These are phyloP conservation scores for Backusella luteola DNA, from an alignment of 192 early-diverging fungal genomes.

Conservation along the genomic window DNA sequence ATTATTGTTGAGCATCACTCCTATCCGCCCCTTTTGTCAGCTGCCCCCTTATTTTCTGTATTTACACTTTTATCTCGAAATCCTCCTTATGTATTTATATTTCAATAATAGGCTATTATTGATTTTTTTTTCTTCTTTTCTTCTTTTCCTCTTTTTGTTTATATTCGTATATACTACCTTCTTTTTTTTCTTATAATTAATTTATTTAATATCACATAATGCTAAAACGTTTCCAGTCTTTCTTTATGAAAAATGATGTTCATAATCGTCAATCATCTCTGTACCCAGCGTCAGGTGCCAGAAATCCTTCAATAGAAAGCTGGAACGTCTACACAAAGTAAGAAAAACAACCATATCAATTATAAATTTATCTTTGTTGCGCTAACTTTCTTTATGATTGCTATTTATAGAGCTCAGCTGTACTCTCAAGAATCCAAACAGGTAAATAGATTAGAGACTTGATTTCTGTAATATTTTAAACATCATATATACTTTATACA, in stretches of 20 bases:
- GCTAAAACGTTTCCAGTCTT: constrained; percentile 9
- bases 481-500: neutral
- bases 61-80: neutral
- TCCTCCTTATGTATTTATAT: constrained; percentile 1
- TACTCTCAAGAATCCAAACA: constrained; percentile 16
- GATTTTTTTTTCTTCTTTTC: neutral
- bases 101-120: neutral
- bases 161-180: neutral
- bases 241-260: neutral
- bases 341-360: neutral
- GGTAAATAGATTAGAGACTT: neutral
- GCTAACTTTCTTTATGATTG: neutral
- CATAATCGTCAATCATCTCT: neutral
- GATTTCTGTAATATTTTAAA: neutral
- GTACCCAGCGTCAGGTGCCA: neutral
- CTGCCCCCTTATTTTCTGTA: neutral
- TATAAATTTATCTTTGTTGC: neutral
- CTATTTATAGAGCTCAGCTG: constrained; percentile 9
- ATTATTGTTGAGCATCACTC: neutral
- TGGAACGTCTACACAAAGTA: constrained; percentile 11
- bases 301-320: constrained; percentile 12
- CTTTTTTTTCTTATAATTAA: neutral
- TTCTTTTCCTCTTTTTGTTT: neutral
- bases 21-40: constrained; percentile 1
- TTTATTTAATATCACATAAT: neutral